phyloP scores from a whole-genome alignment of 345 rosid genomes.

The Ailanthus altissimus region DNA sequence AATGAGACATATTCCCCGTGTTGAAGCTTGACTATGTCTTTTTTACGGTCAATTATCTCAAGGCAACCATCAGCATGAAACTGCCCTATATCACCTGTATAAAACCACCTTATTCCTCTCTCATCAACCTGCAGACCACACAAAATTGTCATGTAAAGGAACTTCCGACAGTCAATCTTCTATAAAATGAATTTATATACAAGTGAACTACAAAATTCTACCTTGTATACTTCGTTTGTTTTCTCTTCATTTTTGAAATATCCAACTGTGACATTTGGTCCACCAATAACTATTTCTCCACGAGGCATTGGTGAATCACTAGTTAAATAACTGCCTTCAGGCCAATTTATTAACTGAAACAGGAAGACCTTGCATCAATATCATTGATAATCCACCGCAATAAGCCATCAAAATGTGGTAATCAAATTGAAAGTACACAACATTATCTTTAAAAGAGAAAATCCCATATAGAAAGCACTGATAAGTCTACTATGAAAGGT shows the following conservation, averaged over 20 bases:
- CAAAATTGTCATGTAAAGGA: background rate
- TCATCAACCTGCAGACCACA: conserved; percentile 69
- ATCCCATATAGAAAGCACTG: background rate
- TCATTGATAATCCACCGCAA: background rate
- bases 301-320: conserved; percentile 87
- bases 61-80: conserved; percentile 96
- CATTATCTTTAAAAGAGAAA: background rate
- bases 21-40: conserved; percentile 97
- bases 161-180: background rate
- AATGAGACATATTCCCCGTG: conserved; percentile 98
- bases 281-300: conserved; percentile 95
- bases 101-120: conserved; percentile 97
- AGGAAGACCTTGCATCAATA: conserved; percentile 5
- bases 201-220: conserved; percentile 26
- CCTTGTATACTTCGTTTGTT: conserved; percentile 89
- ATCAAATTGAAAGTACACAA: background rate
- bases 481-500: background rate
- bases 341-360: conserved; percentile 92
- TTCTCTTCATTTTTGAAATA: conserved; percentile 92
- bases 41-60: conserved; percentile 93
- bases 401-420: background rate
- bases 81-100: conserved; percentile 92
- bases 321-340: conserved; percentile 84
- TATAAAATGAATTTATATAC: background rate
- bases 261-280: conserved; percentile 87